Conservation (phyloP, 106 monocot species). For the Iris macrosiphon region DNA sequence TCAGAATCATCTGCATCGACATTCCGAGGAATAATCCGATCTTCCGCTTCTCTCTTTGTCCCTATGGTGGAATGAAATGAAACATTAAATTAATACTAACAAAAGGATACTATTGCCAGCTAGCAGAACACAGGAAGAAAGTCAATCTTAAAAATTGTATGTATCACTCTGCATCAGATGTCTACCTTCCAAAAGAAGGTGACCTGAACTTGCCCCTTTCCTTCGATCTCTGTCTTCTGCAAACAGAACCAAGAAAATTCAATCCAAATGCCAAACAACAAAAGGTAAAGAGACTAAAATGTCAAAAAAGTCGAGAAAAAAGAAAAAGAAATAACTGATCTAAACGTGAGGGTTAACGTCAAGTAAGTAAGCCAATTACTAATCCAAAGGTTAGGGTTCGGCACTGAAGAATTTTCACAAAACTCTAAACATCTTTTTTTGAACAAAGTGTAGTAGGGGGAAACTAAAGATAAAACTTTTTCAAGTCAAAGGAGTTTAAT, state of each 20-base stretch:
- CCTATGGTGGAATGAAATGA: slow-evolving; percentile 26
- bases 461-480: too few relatives aligned
- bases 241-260: slow-evolving; percentile 12
- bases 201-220: slow-evolving; percentile 49
- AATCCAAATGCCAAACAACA: too few relatives aligned
- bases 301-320: too few relatives aligned
- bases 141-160: neutral
- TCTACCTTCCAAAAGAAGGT: slow-evolving; percentile 79
- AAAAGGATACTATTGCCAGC: neutral
- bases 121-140: slow-evolving; percentile 2
- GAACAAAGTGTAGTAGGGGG: too few relatives aligned
- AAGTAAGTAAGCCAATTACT: too few relatives aligned
- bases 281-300: too few relatives aligned
- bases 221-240: slow-evolving; percentile 89
- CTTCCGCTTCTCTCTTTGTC: slow-evolving; percentile 70
- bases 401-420: too few relatives aligned
- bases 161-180: neutral
- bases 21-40: slow-evolving; percentile 69
- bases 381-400: too few relatives aligned
- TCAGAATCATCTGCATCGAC: slow-evolving; percentile 98
- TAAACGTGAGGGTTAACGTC: too few relatives aligned
- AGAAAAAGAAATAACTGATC: too few relatives aligned
- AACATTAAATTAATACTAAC: neutral
- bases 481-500: too few relatives aligned
- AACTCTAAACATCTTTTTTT: too few relatives aligned